These are phyloP conservation scores for Claviceps monticola DNA, from an alignment of 2,329 filamentous ascomycete species.

Conservation along the genomic window DNA sequence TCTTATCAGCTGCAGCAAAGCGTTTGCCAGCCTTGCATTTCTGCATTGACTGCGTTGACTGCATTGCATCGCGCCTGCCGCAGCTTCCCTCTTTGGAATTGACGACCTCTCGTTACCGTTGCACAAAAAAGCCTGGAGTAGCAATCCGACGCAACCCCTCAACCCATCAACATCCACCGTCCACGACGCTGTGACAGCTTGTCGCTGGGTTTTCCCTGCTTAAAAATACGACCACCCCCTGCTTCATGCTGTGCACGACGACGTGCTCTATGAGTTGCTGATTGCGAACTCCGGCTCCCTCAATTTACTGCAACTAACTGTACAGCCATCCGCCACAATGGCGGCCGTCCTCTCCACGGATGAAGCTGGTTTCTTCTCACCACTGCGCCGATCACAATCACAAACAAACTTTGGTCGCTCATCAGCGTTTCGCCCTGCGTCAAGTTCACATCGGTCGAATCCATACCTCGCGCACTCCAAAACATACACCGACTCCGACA, in stretches of 20 bases:
- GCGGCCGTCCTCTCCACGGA: conserved; percentile 43
- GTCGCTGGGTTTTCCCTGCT: background rate
- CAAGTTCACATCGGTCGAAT: conserved; percentile 25
- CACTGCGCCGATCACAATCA: conserved; percentile 46
- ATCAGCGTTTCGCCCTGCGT: conserved; percentile 29
- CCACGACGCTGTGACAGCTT: background rate
- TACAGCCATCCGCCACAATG: conserved; percentile 24
- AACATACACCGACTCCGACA: conserved; percentile 30
- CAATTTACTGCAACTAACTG: background rate
- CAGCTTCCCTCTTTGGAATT: background rate
- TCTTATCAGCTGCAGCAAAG: background rate
- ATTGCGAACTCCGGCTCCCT: background rate
- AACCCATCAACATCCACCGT: too few relatives aligned
- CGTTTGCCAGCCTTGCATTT: background rate
- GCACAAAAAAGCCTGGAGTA: background rate
- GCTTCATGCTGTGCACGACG: background rate
- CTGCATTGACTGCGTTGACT: background rate
- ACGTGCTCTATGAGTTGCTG: conserved; percentile 1
- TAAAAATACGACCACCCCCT: background rate
- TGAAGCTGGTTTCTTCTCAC: conserved; percentile 42
- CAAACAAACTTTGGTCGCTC: conserved; percentile 40
- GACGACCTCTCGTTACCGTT: background rate
- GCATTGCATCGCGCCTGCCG: conserved; percentile 1
- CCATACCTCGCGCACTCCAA: conserved; percentile 30
- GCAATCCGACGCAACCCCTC: background rate